These are phyloP conservation scores for Neonectria faginata DNA, from an alignment of 2,329 filamentous ascomycete genomes.

Conservation along the genomic window DNA sequence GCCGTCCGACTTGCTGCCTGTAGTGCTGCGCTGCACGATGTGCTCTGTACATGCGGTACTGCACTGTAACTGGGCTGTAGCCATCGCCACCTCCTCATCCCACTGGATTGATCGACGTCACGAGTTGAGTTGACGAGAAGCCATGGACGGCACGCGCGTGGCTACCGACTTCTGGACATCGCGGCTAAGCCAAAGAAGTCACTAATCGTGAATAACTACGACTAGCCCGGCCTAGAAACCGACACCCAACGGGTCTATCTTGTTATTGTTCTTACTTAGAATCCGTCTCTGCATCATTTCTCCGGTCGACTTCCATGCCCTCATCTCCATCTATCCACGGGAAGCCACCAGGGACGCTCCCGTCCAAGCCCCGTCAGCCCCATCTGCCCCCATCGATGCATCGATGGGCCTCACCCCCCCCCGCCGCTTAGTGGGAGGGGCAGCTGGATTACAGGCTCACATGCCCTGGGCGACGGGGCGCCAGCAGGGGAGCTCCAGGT, in stretches of 20 bases:
- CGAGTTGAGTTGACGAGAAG: not conserved
- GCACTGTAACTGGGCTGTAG: slow-evolving; percentile 15
- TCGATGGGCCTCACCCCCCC: slow-evolving; percentile 17
- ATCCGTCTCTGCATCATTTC: slow-evolving; percentile 9
- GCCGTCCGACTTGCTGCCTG: slow-evolving; percentile 8
- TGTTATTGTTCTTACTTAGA: not conserved
- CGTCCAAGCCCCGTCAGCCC: slow-evolving; percentile 23
- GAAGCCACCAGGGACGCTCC: slow-evolving; percentile 20
- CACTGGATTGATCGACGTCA: not conserved
- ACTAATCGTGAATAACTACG: not conserved
- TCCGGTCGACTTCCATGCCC: not conserved
- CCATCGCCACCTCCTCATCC: slow-evolving; percentile 10
- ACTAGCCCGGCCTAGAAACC: not conserved
- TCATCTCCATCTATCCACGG: slow-evolving; percentile 17
- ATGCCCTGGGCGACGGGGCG: slow-evolving; percentile 19
- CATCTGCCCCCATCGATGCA: slow-evolving; percentile 23
- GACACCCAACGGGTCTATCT: not conserved
- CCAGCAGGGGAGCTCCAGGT: not conserved
- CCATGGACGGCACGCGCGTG: not conserved
- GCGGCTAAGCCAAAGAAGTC: not conserved
- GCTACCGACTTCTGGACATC: not conserved
- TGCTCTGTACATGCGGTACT: slow-evolving; percentile 8
- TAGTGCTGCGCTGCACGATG: slow-evolving; percentile 20
- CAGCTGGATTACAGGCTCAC: slow-evolving; percentile 22
- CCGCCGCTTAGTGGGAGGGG: slow-evolving; percentile 21